Evolutionary conservation across 306 rosid genomes (phyloP).

Genomic region (Vigna angularis): DNA sequence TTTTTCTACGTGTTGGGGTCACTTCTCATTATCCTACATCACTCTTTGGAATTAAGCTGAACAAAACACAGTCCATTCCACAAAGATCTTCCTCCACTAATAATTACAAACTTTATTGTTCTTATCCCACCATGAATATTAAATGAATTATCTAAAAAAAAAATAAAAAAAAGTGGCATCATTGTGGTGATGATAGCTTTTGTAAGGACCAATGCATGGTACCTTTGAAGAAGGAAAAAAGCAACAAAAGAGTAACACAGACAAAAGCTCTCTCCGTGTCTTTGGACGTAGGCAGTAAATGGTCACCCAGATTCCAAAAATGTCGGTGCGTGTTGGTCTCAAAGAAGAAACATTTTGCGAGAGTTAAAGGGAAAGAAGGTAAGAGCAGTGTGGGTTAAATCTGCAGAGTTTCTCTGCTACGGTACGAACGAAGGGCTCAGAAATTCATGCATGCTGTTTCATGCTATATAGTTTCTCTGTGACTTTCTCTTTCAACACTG

Average conservation of each 20-base stretch:
- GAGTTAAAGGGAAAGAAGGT: slow-evolving; percentile 46
- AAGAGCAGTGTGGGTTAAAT: slow-evolving; percentile 47
- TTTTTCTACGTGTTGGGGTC: slow-evolving; percentile 45
- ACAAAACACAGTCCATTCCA: background rate
- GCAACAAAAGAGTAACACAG: slow-evolving; percentile 47
- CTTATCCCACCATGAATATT: slow-evolving; percentile 38
- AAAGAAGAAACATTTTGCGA: slow-evolving; percentile 45
- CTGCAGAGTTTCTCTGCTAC: slow-evolving; percentile 39
- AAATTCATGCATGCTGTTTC: slow-evolving; percentile 64
- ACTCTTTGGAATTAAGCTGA: slow-evolving; percentile 14
- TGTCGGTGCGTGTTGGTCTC: slow-evolving; percentile 53
- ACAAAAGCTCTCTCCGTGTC: slow-evolving; percentile 48
- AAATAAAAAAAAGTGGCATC: slow-evolving; percentile 44
- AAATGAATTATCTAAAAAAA: slow-evolving; percentile 17
- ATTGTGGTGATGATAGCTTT: slow-evolving; percentile 54
- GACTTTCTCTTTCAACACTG: slow-evolving; percentile 29
- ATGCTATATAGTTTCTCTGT: slow-evolving; percentile 42
- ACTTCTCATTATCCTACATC: slow-evolving; percentile 2
- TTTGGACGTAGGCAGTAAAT: slow-evolving; percentile 57
- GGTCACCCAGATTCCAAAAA: slow-evolving; percentile 53
- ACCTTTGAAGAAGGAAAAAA: slow-evolving; percentile 67
- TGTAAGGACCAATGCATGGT: slow-evolving; percentile 70
- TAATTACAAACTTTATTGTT: slow-evolving; percentile 48
- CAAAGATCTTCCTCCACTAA: slow-evolving; percentile 37
- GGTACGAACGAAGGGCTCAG: slow-evolving; percentile 62